These are phyloP conservation scores for Fraxinus sp. DNA, from an alignment of 305 asterid species.

Conservation along the genomic window DNA sequence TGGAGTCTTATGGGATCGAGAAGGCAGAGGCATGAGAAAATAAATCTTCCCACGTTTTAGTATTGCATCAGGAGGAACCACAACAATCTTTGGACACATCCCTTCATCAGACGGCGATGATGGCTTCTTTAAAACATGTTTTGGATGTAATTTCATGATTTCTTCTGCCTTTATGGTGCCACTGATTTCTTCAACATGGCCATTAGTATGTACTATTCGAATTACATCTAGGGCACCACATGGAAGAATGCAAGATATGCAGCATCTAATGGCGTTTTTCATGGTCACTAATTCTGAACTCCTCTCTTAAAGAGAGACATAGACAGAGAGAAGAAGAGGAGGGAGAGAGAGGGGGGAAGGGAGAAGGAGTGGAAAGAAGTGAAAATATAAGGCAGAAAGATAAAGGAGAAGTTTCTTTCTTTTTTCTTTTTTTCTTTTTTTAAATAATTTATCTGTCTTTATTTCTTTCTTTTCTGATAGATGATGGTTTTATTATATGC, in stretches of 20 bases:
- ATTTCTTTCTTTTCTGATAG: conserved; percentile 13
- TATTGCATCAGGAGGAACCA: conserved; percentile 77
- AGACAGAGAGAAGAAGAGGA: conserved; percentile 4
- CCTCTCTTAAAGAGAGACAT: conserved; percentile 26
- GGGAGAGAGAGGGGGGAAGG: background rate
- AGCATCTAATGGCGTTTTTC: conserved; percentile 76
- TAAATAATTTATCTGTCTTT: background rate
- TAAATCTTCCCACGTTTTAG: conserved; percentile 91
- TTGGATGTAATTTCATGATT: conserved; percentile 76
- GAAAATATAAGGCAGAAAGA: conserved; percentile 18
- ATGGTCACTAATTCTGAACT: conserved; percentile 29
- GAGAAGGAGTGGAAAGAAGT: conserved; percentile 5
- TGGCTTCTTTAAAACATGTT: conserved; percentile 82
- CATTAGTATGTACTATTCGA: conserved; percentile 84
- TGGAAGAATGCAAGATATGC: conserved; percentile 98
- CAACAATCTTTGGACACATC: conserved; percentile 59
- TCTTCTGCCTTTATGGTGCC: conserved; percentile 67
- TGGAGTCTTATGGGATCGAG: conserved; percentile 28
- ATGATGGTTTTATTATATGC: conserved; percentile 40
- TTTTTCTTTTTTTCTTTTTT: background rate
- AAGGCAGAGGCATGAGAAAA: conserved; percentile 54
- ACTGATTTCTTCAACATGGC: conserved; percentile 77
- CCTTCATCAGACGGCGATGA: conserved; percentile 49
- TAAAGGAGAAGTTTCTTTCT: conserved; percentile 26
- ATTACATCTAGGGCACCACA: conserved; percentile 92